A percentile compares a stretch with the other conserved stretches of the same genome.
These are phyloP conservation scores for Tarenaya hassleriana DNA, from an alignment of 345 rosid genomes.

Conservation along the genomic window DNA sequence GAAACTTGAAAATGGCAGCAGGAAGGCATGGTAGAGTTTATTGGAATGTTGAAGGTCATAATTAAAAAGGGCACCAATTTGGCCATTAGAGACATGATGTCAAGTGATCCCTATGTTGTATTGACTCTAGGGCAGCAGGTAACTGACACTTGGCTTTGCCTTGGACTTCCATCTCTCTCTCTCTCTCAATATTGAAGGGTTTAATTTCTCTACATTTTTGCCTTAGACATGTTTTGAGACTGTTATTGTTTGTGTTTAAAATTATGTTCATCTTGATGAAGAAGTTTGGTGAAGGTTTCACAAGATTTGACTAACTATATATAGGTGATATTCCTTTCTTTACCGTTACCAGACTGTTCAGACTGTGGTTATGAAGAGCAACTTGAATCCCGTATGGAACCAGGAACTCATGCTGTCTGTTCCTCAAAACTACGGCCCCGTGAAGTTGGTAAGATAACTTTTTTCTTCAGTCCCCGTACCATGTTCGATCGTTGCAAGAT, in stretches of 20 bases:
- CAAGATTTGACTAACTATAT: neutral
- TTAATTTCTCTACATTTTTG: neutral
- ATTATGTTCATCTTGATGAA: neutral
- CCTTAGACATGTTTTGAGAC: neutral
- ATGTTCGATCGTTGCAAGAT: too few relatives aligned
- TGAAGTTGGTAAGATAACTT: constrained; percentile 50
- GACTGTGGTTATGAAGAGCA: constrained; percentile 47
- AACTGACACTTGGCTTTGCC: constrained; percentile 13
- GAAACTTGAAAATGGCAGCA: constrained; percentile 35
- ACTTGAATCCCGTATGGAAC: constrained; percentile 78
- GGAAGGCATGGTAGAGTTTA: constrained; percentile 81
- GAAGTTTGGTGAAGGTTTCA: neutral
- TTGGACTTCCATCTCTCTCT: neutral
- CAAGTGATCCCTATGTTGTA: constrained; percentile 93
- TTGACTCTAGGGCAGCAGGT: constrained; percentile 85
- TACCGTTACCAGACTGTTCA: constrained; percentile 44
- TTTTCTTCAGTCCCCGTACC: neutral
- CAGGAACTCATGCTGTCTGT: constrained; percentile 79
- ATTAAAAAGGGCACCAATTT: constrained; percentile 65
- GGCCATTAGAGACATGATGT: constrained; percentile 86
- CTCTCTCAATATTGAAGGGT: neutral
- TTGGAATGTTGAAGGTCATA: constrained; percentile 76
- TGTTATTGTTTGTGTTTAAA: neutral
- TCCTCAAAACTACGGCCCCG: constrained; percentile 50
- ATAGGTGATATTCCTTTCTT: neutral